Conservation (phyloP, 768 basidiomycete genomes). For the Leccinum longicurvipes region DNA sequence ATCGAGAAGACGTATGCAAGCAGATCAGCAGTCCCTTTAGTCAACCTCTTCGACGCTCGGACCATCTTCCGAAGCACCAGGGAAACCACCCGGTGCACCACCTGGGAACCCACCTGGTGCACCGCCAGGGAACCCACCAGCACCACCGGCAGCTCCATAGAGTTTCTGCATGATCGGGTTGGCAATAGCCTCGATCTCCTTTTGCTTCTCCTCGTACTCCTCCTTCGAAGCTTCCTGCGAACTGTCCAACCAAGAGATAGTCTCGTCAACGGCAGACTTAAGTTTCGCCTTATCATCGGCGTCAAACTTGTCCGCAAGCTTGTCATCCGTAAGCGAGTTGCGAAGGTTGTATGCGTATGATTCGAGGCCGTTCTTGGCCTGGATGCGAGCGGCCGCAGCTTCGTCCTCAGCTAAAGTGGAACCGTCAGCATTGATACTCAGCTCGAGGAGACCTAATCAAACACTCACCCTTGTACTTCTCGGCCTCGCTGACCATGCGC, state of each 20-base stretch:
- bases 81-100: constrained; percentile 70
- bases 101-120: constrained; percentile 51
- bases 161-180: constrained; percentile 74
- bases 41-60: constrained; percentile 92
- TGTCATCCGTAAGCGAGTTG: constrained; percentile 82
- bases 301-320: constrained; percentile 86
- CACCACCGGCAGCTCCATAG: constrained; percentile 52
- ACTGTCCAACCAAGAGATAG: constrained; percentile 80
- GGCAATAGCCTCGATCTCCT: constrained; percentile 85
- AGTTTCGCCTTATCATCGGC: constrained; percentile 82
- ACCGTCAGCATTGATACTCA: constrained; percentile 10
- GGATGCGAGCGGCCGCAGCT: constrained; percentile 77
- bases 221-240: constrained; percentile 92
- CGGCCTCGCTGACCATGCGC: constrained; percentile 93
- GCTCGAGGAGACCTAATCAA: neutral
- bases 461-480: constrained; percentile 77
- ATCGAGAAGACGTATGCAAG: constrained; percentile 22
- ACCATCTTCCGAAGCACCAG: constrained; percentile 72
- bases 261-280: constrained; percentile 74
- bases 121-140: constrained; percentile 58
- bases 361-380: constrained; percentile 89
- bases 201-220: constrained; percentile 90
- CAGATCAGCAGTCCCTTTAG: constrained; percentile 38
- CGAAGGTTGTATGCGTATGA: constrained; percentile 95
- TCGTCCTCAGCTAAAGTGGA: constrained; percentile 69